A percentile compares a stretch with the other conserved stretches of the same genome.
phyloP scores from a whole-genome alignment of 495 filamentous ascomycete genomes.

The Neurospora hispaniola region DNA sequence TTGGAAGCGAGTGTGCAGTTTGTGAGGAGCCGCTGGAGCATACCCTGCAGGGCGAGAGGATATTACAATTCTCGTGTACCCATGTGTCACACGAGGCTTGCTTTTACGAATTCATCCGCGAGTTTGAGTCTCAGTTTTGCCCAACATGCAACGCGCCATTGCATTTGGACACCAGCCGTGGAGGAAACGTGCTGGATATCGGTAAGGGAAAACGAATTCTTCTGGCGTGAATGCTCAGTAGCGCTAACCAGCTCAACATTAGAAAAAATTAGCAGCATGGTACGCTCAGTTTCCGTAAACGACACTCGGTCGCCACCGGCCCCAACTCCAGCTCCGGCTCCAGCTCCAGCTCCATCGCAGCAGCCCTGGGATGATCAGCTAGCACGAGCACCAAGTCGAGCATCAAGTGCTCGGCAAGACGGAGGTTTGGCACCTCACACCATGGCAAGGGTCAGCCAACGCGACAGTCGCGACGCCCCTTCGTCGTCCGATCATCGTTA shows the following conservation, averaged over 20 bases:
- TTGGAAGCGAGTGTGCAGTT: slow-evolving; percentile 88
- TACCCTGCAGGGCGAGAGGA: slow-evolving; percentile 85
- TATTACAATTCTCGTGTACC: slow-evolving; percentile 89
- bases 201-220: slow-evolving; percentile 40
- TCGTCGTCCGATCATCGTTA: slow-evolving; percentile 51
- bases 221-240: not conserved
- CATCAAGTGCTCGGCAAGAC: slow-evolving; percentile 32
- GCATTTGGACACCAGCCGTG: slow-evolving; percentile 87
- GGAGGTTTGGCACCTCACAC: slow-evolving; percentile 12
- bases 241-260: slow-evolving; percentile 13
- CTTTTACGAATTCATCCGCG: slow-evolving; percentile 97
- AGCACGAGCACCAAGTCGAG: slow-evolving; percentile 38
- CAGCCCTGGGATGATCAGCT: slow-evolving; percentile 41
- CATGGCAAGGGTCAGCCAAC: slow-evolving; percentile 25
- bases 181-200: slow-evolving; percentile 88
- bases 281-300: slow-evolving; percentile 67
- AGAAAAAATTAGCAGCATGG: slow-evolving; percentile 95
- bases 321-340: slow-evolving; percentile 31
- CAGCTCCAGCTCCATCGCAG: slow-evolving; percentile 27
- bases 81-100: slow-evolving; percentile 98
- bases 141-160: slow-evolving; percentile 90
- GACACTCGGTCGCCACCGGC: slow-evolving; percentile 47
- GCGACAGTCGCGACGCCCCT: slow-evolving; percentile 41
- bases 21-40: slow-evolving; percentile 98
- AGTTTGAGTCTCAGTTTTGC: slow-evolving; percentile 90